These are phyloP conservation scores for Paraphoma sp. DNA, from an alignment of 2,329 filamentous ascomycete species.

Conservation along the genomic window DNA sequence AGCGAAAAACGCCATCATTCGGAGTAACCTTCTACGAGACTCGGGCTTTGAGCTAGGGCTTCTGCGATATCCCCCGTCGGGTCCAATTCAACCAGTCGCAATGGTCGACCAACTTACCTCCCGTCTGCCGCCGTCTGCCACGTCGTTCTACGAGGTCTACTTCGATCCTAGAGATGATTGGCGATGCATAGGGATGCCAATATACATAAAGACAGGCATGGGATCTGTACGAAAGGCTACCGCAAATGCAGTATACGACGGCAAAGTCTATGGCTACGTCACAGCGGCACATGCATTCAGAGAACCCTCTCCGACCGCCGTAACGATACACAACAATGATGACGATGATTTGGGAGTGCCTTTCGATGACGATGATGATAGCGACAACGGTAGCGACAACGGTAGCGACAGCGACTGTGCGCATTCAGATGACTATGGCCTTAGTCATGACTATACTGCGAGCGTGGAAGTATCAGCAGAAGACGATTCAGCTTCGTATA, in stretches of 20 bases:
- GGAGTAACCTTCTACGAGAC: not conserved
- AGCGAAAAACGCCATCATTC: not conserved
- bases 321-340: not conserved
- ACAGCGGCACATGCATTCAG: constrained; percentile 1
- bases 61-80: not conserved
- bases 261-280: not conserved
- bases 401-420: not conserved
- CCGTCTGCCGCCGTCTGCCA: not conserved
- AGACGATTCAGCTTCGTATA: not conserved
- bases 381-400: not conserved
- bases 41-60: not conserved
- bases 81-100: constrained; percentile 1
- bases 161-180: not conserved
- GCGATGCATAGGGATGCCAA: not conserved
- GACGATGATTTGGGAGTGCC: too few relatives aligned
- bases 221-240: constrained; percentile 1
- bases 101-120: not conserved
- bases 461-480: not conserved
- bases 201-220: not conserved
- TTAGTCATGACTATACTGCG: not conserved
- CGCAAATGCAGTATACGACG: not conserved
- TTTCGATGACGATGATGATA: not conserved
- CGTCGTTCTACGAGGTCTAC: not conserved
- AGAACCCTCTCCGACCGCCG: not conserved
- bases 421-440: not conserved